Evolutionary conservation across 306 rosid species (phyloP).

Genomic region (Begonia fuchsioides): DNA sequence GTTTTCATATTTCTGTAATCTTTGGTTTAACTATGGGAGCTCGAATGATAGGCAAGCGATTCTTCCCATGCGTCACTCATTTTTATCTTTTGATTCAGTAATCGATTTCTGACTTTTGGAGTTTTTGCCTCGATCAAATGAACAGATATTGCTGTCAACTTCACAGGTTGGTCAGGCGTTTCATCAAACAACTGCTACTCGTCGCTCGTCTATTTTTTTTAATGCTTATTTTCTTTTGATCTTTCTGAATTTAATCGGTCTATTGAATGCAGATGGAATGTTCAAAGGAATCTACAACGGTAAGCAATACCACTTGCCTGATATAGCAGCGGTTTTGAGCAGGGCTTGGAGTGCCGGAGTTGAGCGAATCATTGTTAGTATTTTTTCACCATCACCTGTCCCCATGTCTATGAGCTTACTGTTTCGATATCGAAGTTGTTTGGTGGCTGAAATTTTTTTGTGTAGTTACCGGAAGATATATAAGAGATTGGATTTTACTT

Average conservation of each 20-base stretch:
- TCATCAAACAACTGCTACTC: conserved; percentile 22
- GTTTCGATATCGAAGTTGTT: too few species aligned
- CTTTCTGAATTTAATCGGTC: not conserved
- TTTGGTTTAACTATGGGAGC: conserved; percentile 26
- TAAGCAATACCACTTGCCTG: conserved; percentile 70
- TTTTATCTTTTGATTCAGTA: too few species aligned
- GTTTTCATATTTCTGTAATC: not conserved
- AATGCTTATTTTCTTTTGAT: not conserved
- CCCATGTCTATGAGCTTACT: too few species aligned
- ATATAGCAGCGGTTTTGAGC: conserved; percentile 58
- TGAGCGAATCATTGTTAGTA: conserved; percentile 61
- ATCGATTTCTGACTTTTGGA: too few species aligned
- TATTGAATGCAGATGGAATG: conserved; percentile 63
- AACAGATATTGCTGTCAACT: conserved; percentile 79
- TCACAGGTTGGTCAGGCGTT: conserved; percentile 65
- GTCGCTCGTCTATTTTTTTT: conserved; percentile 1
- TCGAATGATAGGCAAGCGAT: conserved; percentile 60
- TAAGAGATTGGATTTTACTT: too few species aligned
- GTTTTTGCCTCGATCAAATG: too few species aligned
- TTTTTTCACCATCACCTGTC: not conserved
- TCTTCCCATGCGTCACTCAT: not conserved
- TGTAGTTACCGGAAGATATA: too few species aligned
- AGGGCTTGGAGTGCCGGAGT: conserved; percentile 93
- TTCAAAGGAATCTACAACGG: conserved; percentile 84
- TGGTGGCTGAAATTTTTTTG: too few species aligned